Conservation (phyloP, 2,329 filamentous ascomycete genomes). For the Bipolaris cookei region DNA sequence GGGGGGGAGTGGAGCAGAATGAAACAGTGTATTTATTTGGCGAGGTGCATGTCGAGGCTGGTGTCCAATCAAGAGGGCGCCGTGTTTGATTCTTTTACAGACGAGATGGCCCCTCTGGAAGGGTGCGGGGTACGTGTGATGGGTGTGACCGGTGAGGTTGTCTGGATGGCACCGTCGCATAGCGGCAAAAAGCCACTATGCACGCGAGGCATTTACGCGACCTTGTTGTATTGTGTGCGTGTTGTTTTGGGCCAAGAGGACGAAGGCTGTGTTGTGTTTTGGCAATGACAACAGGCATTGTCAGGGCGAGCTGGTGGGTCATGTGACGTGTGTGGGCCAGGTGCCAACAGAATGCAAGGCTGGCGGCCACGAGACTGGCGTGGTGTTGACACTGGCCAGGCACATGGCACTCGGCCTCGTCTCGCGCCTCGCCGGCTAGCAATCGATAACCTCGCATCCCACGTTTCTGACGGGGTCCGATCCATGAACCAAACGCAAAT, state of each 20-base stretch:
- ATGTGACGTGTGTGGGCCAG: not conserved
- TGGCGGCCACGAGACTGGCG: conserved; percentile 20
- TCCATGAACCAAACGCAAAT: conserved; percentile 29
- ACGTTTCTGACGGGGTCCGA: conserved; percentile 23
- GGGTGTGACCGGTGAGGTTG: conserved; percentile 14
- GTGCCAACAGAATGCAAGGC: not conserved
- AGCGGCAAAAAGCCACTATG: conserved; percentile 27
- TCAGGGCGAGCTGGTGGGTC: not conserved
- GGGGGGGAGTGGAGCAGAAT: conserved; percentile 7
- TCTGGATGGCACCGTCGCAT: not conserved
- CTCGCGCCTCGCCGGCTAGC: conserved; percentile 17
- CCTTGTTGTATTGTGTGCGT: conserved; percentile 14
- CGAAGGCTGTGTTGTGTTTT: conserved; percentile 13
- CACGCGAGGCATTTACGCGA: conserved; percentile 43
- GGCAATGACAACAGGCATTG: conserved; percentile 11
- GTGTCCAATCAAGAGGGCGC: conserved; percentile 23
- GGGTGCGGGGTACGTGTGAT: conserved; percentile 7
- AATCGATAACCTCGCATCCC: conserved; percentile 30
- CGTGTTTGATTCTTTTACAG: conserved; percentile 9
- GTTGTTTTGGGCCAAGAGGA: conserved; percentile 25
- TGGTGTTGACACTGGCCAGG: conserved; percentile 31
- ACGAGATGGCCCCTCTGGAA: not conserved
- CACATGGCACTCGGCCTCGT: conserved; percentile 17
- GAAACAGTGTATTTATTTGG: conserved; percentile 17
- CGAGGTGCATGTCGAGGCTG: conserved; percentile 1